Base-by-base conservation (phyloP, 2,329 filamentous ascomycete genomes). In the Cryphonectria japonica region DNA sequence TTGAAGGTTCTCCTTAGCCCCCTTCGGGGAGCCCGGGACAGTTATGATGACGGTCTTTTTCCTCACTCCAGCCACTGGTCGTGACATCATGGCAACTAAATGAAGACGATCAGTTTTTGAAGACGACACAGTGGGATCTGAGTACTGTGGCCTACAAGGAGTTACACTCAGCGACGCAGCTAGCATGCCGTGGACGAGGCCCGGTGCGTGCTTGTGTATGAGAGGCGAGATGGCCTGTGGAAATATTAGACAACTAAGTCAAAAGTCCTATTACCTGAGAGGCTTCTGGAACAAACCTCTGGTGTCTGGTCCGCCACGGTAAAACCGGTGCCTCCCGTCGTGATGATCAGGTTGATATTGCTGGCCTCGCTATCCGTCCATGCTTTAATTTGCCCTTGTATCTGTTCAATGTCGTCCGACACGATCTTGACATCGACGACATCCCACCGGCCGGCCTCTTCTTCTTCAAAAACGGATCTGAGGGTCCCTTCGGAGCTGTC, bases 181-280 rank as follows among this genome's bases (percentile, higher is more conserved):
- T 59, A 99, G 85, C 95, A 99, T 99, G 74, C 91, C 94, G 82
- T 99, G 95, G n/a, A 98, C 92, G 66, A 99, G 85, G 0, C 96
- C 96, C 0, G 94, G 90, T 0, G 96, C 96, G 80, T 95, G 89
- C 78, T 92, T 94, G 77, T 97, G 91, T 60, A 98, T 85, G 57
- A 98, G 82, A 6, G 91, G 88, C 19, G 86, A 83, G n/a, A 98
- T 88, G 66, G 94, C 95, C 92, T 95, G 74, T 37, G 64, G 26
- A 19, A 34, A 50, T 46, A 52, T 71, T 61, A 73, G 71, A 64
- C 11, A 29, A 32, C 4, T 5, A 29, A 22, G 8, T 22, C 39
- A 14, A 34, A 34, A 46, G 41, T 37, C 7, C 13, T n/a, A 14
- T 8, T 29, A 11, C 3, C 19, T 11, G 7, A 13, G 7, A 11